Evolutionary conservation across 495 filamentous ascomycete genomes (phyloP), one percentile per base, ranked within the genome.

Genomic region (Talaromyces liani): DNA sequence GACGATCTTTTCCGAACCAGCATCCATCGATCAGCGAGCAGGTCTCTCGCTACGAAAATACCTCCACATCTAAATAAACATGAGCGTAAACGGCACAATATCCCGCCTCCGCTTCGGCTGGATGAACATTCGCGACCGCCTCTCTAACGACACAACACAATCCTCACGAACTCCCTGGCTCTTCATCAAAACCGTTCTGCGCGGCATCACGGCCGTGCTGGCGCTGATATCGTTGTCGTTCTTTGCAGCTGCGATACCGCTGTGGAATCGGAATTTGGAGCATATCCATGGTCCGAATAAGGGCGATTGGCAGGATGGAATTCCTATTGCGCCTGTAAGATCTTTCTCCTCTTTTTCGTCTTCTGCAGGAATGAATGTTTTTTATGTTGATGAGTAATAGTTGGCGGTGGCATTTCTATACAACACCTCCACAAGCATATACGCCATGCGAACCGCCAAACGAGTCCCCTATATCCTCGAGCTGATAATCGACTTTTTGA

Each of bases 251-350:
- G 60, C 66, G 14, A 65, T 62, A 22, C 45, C 34, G 10, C 25
- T 20, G 12, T 65, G 64, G 64, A 58, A 65, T 22, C 58, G 10
- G 8, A 58, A 62, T 20, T 65, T 65, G 33, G 34, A 56, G 27
- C 64, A 65, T 55, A 62, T 51, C 14, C 22, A 29, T 45, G 60
- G 64, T 3, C 33, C 51, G n/a, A 31, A 20, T 18, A 62, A 55
- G 58, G 49, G 60, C 24, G 64, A 62, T 39, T 65, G 64, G 64
- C 64, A 65, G 27, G 64, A 65, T 65, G 64, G 58, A 14, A 45
- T 65, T 22, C 25, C 60, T 10, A 57, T 65, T 47, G 64, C 60
- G 8, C 64, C 64, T 7, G 64, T 65, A 62, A 36, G n/a, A n/a
- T n/a, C n/a, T n/a, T n/a, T n/a, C n/a, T n/a, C n/a, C n/a, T n/a